Evolutionary conservation across 2,329 filamentous ascomycete genomes (phyloP).

Genomic region (Capronia coronata): DNA sequence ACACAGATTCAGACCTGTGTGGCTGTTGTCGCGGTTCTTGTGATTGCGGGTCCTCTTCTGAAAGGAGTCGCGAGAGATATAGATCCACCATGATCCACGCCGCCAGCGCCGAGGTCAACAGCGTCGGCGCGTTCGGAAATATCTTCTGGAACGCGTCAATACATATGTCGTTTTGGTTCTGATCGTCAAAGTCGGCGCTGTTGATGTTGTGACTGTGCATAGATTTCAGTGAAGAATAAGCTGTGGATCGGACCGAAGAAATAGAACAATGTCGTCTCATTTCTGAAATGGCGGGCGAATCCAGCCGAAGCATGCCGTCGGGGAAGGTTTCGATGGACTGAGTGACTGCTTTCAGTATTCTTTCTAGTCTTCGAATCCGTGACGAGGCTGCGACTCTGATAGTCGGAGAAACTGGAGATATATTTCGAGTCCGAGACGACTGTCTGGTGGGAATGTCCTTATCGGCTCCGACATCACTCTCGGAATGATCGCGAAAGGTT

Average conservation of each 20-base stretch:
- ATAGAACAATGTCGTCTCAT: slow-evolving; percentile 3
- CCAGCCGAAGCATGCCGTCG: slow-evolving; percentile 14
- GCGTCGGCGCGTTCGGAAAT: slow-evolving; percentile 14
- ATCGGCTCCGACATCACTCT: neutral
- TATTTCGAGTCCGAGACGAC: neutral
- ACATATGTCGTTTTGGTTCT: slow-evolving; percentile 3
- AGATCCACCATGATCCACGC: slow-evolving; percentile 25
- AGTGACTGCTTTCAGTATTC: slow-evolving; percentile 14
- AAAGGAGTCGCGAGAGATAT: slow-evolving; percentile 15
- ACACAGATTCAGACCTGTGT: too few relatives aligned
- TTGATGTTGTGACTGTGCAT: too few relatives aligned
- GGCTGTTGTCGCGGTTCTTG: too few relatives aligned
- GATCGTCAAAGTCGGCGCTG: too few relatives aligned
- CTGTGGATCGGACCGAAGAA: slow-evolving; percentile 5
- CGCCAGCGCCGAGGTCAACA: slow-evolving; percentile 16
- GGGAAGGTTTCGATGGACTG: slow-evolving; percentile 20
- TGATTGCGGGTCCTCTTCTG: too few relatives aligned
- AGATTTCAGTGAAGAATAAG: too few relatives aligned
- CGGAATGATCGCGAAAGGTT: neutral
- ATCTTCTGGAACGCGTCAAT: slow-evolving; percentile 17
- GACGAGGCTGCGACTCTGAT: slow-evolving; percentile 11
- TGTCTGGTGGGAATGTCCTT: neutral
- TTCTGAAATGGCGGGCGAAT: slow-evolving; percentile 12
- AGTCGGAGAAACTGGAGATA: slow-evolving; percentile 5
- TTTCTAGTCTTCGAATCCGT: slow-evolving; percentile 12